Evolutionary conservation across 306 rosid genomes (phyloP), one percentile per base, ranked within the genome.

Genomic region (Gastrolobium villosum): DNA sequence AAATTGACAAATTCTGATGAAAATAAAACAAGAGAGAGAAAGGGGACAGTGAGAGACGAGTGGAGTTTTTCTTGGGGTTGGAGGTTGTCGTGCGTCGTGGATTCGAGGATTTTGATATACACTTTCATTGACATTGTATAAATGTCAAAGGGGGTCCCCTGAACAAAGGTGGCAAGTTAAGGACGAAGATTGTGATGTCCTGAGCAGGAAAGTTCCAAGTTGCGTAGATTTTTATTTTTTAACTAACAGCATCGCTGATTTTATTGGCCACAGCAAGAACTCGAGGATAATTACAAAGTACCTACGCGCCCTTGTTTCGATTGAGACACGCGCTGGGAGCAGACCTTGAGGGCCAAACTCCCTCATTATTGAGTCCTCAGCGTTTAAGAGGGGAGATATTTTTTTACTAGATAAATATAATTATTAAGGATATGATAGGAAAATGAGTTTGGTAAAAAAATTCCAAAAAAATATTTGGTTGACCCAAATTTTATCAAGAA

Each of bases 81-180:
- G 76, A 49, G 54, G 57, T 49, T 63, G 46, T 30, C 70, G 61
- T 79, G 70, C 62, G 52, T 86, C 62, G 52, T 86, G 66, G 69
- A 72, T 83, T 86, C 64, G 75, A 57, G 78, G 74, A 65, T 57
- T 36, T 60, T 30, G 81, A 20, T 20, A 20, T 20, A 20, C 26
- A 20, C 26, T 86, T 82, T 44, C 66, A 77, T 87, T 90, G 94
- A 87, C 94, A 79, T 86, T 59, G 20, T 50, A 3, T 59, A 61
- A 32, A 48, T 70, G 79, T 78, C 82, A 81, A 81, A 68, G 81
- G 46, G 84, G 76, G 55, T 10, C 62, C 4, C 35, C 32, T 53
- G 31, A 31, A 26, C 2, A 9, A 55, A 74, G 53, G 39, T 77
- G 66, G 57, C 59, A 26, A 41, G 37, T 8, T 4, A 64, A 15